A percentile compares a stretch with the other conserved stretches of the same genome.
Evolutionary conservation across 441 rosid genomes (phyloP).

Genomic region (Erodium moschatum): DNA sequence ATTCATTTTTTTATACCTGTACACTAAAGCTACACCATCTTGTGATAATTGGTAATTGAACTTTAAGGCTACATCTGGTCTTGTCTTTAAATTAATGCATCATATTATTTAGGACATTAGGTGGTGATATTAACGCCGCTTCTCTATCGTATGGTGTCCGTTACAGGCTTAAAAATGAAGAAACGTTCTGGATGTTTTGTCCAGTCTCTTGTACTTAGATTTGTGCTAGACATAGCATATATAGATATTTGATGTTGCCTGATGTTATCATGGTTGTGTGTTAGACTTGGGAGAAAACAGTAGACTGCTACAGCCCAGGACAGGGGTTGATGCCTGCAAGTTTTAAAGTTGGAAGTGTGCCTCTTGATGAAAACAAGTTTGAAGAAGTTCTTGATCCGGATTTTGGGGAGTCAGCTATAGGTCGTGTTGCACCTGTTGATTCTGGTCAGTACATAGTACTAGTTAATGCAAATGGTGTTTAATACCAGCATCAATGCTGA

Average conservation of each 20-base stretch:
- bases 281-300: conserved; percentile 96
- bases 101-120: background rate
- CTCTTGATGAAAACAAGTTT: conserved; percentile 51
- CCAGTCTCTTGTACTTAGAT: too few species aligned
- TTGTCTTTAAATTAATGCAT: background rate
- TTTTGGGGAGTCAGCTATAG: conserved; percentile 91
- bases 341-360: conserved; percentile 80
- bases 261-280: background rate
- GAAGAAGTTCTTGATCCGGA: conserved; percentile 88
- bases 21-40: too few species aligned
- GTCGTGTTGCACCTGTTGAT: conserved; percentile 73
- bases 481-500: too few species aligned
- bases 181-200: too few species aligned
- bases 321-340: conserved; percentile 97
- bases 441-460: conserved; percentile 42
- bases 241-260: too few species aligned
- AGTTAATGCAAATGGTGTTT: background rate
- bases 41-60: background rate
- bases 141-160: too few species aligned
- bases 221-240: too few species aligned
- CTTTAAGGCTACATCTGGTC: background rate
- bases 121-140: too few species aligned
- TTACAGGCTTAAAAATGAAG: too few species aligned
- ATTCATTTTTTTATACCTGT: background rate
- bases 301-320: conserved; percentile 81